phyloP scores from a whole-genome alignment of 495 filamentous ascomycete genomes.

The Penicillium ucsense region DNA sequence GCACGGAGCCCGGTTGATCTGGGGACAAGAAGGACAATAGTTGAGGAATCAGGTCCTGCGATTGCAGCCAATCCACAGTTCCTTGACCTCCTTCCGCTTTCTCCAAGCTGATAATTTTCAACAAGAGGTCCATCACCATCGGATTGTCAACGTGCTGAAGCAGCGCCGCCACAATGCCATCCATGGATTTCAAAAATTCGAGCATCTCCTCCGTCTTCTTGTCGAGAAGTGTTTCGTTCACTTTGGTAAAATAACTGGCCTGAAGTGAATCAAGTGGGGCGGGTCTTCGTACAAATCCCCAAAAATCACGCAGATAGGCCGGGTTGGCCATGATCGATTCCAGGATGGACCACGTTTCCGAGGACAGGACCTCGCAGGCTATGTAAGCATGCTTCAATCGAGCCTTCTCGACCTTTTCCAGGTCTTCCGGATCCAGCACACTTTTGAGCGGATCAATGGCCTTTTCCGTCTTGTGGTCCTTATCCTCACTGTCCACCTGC shows the following conservation, averaged over 20 bases:
- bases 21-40: conserved; percentile 81
- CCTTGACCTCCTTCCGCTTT: conserved; percentile 85
- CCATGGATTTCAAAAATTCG: conserved; percentile 70
- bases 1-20: conserved; percentile 72
- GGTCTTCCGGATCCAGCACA: conserved; percentile 45
- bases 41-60: conserved; percentile 78
- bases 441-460: conserved; percentile 38
- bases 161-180: conserved; percentile 72
- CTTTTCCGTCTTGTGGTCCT: conserved; percentile 28
- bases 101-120: conserved; percentile 96
- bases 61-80: conserved; percentile 95
- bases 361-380: conserved; percentile 85
- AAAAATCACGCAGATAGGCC: conserved; percentile 68
- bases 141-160: conserved; percentile 94
- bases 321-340: conserved; percentile 85
- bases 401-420: conserved; percentile 74
- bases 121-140: conserved; percentile 95
- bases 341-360: conserved; percentile 91
- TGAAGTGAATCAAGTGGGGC: conserved; percentile 82
- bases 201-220: conserved; percentile 98
- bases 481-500: conserved; percentile 3
- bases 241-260: conserved; percentile 96
- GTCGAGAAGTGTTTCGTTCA: conserved; percentile 92
- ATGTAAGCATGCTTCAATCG: conserved; percentile 86
- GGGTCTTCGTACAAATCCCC: conserved; percentile 73